Conservation (phyloP, 805 yeast species). For the Suhomyces prunicola region DNA sequence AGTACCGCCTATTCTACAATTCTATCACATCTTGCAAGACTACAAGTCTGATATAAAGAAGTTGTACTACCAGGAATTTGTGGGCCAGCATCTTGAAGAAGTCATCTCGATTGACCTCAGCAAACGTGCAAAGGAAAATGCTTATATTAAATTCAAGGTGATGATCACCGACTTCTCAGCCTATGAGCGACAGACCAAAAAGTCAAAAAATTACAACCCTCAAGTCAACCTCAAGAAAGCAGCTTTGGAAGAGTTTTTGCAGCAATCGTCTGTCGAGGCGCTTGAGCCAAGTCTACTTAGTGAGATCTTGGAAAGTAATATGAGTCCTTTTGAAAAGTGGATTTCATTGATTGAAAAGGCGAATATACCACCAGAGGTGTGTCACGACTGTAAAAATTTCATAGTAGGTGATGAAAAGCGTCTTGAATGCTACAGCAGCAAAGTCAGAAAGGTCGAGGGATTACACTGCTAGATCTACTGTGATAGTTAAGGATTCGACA, state of each 20-base stretch:
- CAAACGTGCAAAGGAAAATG: constrained; percentile 17
- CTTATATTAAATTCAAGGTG: constrained; percentile 26
- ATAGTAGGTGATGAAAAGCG: constrained; percentile 42
- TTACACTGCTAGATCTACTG: not conserved
- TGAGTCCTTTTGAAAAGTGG: constrained; percentile 27
- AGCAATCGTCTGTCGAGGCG: not conserved
- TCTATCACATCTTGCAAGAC: constrained; percentile 24
- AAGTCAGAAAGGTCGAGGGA: not conserved
- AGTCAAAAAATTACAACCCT: constrained; percentile 9
- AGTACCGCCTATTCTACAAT: constrained; percentile 17
- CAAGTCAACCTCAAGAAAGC: constrained; percentile 29
- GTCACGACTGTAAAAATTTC: constrained; percentile 30
- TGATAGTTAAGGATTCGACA: too few species aligned
- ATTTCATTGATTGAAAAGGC: constrained; percentile 20
- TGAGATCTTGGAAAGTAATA: not conserved
- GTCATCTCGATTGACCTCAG: constrained; percentile 12
- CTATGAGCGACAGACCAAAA: constrained; percentile 25
- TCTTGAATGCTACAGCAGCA: constrained; percentile 12
- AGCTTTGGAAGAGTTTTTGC: constrained; percentile 22
- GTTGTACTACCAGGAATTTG: constrained; percentile 26
- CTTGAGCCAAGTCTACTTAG: not conserved
- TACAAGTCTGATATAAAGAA: constrained; percentile 28
- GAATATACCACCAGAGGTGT: constrained; percentile 19
- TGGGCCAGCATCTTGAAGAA: constrained; percentile 12
- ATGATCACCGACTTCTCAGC: constrained; percentile 26